phyloP scores from a whole-genome alignment of 108 stramenopile genomes.

The Cyclotella sp. region DNA sequence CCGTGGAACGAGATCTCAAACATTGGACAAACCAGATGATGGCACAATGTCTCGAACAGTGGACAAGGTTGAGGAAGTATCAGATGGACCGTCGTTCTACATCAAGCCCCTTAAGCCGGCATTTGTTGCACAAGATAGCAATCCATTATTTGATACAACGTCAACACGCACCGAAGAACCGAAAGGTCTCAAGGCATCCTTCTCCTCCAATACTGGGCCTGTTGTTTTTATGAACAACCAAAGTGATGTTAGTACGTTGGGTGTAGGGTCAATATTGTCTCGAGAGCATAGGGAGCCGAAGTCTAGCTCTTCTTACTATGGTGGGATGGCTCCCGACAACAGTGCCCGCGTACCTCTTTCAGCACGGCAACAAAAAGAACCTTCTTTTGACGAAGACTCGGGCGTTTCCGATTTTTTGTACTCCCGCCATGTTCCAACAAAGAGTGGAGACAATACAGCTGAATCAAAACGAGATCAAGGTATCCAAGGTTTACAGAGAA shows the following conservation, averaged over 20 bases:
- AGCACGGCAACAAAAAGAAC: background rate
- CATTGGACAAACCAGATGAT: too few species aligned
- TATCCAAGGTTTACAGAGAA: background rate
- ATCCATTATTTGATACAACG: background rate
- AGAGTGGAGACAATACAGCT: background rate
- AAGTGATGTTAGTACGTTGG: constrained; percentile 12
- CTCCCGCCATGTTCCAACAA: background rate
- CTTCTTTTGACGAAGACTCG: background rate
- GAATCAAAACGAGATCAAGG: background rate
- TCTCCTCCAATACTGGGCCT: background rate
- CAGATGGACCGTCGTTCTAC: too few species aligned
- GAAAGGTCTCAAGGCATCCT: background rate
- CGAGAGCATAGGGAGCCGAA: background rate
- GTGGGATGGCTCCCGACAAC: background rate
- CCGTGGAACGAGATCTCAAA: too few species aligned
- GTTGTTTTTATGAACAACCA: constrained; percentile 8
- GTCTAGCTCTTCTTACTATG: constrained; percentile 4
- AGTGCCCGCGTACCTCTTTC: background rate
- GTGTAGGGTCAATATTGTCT: background rate
- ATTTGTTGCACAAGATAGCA: background rate
- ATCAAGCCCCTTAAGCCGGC: too few species aligned
- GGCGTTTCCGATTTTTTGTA: background rate
- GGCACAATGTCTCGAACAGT: too few species aligned
- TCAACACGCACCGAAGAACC: background rate
- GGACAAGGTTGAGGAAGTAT: too few species aligned